These are phyloP conservation scores for Neoboletus brunneissimus DNA, from an alignment of 768 basidiomycete species.

Conservation along the genomic window DNA sequence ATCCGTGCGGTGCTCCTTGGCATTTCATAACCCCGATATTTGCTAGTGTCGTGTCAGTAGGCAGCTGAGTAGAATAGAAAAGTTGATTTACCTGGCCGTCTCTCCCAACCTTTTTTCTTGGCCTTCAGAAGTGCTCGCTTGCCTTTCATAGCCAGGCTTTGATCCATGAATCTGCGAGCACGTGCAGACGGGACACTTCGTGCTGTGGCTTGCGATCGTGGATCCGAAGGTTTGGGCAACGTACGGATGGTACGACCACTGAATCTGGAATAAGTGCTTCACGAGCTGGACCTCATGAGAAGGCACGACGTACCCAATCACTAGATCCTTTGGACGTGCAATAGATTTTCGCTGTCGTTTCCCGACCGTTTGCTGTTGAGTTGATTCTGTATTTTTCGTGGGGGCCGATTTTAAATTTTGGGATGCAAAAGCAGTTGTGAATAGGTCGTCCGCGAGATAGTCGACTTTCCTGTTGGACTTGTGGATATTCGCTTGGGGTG, in stretches of 20 bases:
- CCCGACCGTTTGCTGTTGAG: constrained; percentile 21
- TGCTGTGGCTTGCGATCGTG: constrained; percentile 35
- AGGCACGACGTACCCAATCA: constrained; percentile 47
- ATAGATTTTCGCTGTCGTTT: constrained; percentile 34
- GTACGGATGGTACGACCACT: constrained; percentile 57
- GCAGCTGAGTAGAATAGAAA: neutral
- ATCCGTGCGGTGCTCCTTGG: constrained; percentile 52
- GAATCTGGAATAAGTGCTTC: constrained; percentile 4
- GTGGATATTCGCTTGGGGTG: neutral
- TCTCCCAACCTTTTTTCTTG: constrained; percentile 52
- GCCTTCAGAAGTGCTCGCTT: constrained; percentile 28
- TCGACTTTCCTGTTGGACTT: constrained; percentile 36
- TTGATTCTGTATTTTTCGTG: constrained; percentile 24
- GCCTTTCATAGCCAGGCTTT: constrained; percentile 48
- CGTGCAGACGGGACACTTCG: constrained; percentile 47
- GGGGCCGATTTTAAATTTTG: constrained; percentile 12
- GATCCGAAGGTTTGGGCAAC: constrained; percentile 33
- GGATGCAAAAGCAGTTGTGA: constrained; percentile 52
- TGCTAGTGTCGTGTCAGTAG: constrained; percentile 32
- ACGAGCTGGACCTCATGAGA: neutral
- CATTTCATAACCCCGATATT: constrained; percentile 56
- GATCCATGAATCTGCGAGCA: constrained; percentile 50
- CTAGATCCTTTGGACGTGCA: constrained; percentile 44
- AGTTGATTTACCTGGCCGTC: constrained; percentile 50
- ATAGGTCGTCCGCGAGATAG: constrained; percentile 67